Evolutionary conservation across 1,139 yeast species (phyloP), one percentile per base, ranked within the genome.

Genomic region (Zygosaccharomyces sapae): DNA sequence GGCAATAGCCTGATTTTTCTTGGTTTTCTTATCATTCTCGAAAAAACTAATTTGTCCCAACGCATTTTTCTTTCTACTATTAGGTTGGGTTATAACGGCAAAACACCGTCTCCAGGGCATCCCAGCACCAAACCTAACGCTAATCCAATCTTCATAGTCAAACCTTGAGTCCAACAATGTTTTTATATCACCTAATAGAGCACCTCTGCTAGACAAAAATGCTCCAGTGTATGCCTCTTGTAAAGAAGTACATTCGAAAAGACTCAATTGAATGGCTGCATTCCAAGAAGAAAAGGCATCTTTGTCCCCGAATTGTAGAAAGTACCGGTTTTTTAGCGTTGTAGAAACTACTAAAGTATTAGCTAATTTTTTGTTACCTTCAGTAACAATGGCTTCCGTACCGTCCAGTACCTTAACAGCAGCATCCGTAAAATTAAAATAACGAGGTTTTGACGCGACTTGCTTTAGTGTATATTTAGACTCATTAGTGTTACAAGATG

Each of bases 181-280:
- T 49, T 87, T 77, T 51, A 92, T 89, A 63, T 94, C 97, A 45
- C 92, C 83, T 53, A 92, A 72, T 52, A 86, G 71, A 4, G 95
- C 77, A 16, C 97, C 98, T 63, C 95, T 76, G 20, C 96, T 87
- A 9, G 95, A 83, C 45, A 92, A 72, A 49, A 92, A 72, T 0
- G 97, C 96, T 5, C 96, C 98, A 0, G 98, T 89, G 65, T 92
- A 92, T 0, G 97, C 96, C 65, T 88, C 95, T 68, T 92, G 97
- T 49, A 92, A 73, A 19, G 88, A 72, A 24, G 81, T 78, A 66
- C 83, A 83, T 69, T 92, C 98, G 65, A 77, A 89, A 46, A 80
- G 77, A 19, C 95, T 75, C 53, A 92, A 72, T 52, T 96, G 73
- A 49, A 92, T 76, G 1, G 96, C 94, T 4, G 89, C 76, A 52